A percentile compares a stretch with the other conserved stretches of the same genome.
Conservation (phyloP, 768 basidiomycete genomes). For the Pleurotus tuber-regium region DNA sequence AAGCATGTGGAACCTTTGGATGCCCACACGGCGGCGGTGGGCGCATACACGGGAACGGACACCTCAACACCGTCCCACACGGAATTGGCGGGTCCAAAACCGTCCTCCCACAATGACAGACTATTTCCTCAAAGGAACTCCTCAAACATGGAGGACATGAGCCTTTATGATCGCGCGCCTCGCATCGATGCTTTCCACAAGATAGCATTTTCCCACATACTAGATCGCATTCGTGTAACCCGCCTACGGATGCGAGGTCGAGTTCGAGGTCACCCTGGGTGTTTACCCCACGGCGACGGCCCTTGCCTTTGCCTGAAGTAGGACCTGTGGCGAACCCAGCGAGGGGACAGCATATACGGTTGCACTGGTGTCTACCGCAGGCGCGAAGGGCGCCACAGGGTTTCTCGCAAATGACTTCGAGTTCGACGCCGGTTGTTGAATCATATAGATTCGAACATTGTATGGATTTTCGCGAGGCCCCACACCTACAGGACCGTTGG, state of each 20-base stretch:
- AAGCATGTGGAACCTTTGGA: constrained; percentile 69
- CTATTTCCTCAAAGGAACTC: constrained; percentile 89
- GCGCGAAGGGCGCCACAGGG: constrained; percentile 74
- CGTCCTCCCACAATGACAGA: constrained; percentile 86
- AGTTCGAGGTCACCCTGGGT: constrained; percentile 41
- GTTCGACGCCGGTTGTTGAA: constrained; percentile 28
- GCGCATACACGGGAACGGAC: constrained; percentile 74
- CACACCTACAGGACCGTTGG: constrained; percentile 84
- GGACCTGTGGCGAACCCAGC: constrained; percentile 50
- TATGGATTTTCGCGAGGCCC: constrained; percentile 54
- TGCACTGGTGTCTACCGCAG: constrained; percentile 88
- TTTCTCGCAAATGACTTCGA: constrained; percentile 75
- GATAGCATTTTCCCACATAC: constrained; percentile 69
- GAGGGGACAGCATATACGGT: constrained; percentile 85
- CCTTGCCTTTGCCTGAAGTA: constrained; percentile 55
- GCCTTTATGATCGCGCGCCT: constrained; percentile 78
- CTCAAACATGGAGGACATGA: constrained; percentile 80
- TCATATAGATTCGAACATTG: constrained; percentile 50
- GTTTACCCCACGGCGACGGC: constrained; percentile 50
- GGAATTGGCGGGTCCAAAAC: constrained; percentile 85
- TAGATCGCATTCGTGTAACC: constrained; percentile 82
- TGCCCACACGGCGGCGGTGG: constrained; percentile 81
- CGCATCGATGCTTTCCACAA: constrained; percentile 82
- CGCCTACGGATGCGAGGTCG: constrained; percentile 42
- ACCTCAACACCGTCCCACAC: constrained; percentile 79